A percentile compares a stretch with the other conserved stretches of the same genome.
phyloP scores from a whole-genome alignment of 2,329 filamentous ascomycete species.

The Cladosporium sp. region DNA sequence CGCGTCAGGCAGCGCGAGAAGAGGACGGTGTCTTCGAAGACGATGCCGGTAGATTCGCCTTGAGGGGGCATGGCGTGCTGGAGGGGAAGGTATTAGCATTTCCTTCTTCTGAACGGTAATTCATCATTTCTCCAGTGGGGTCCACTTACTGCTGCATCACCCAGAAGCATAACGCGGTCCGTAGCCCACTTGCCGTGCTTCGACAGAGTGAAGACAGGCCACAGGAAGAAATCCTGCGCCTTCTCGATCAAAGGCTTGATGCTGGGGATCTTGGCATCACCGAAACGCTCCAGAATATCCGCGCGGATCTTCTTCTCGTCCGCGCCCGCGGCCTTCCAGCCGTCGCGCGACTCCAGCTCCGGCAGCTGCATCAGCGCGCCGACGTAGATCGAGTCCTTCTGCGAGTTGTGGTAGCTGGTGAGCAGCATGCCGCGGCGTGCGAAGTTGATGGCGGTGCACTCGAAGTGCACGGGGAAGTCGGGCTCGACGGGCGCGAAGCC shows the following conservation, averaged over 20 bases:
- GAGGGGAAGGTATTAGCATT: neutral
- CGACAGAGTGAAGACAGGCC: constrained; percentile 41
- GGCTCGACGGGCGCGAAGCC: constrained; percentile 37
- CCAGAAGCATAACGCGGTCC: constrained; percentile 39
- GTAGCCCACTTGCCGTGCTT: constrained; percentile 41
- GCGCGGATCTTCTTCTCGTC: constrained; percentile 38
- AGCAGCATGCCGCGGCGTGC: constrained; percentile 40
- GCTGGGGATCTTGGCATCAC: constrained; percentile 34
- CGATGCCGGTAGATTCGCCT: constrained; percentile 46
- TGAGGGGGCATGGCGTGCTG: constrained; percentile 47
- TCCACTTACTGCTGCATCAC: constrained; percentile 37
- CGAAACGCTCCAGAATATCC: constrained; percentile 37
- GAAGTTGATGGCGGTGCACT: constrained; percentile 41
- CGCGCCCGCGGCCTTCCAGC: constrained; percentile 39
- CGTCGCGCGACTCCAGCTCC: constrained; percentile 37
- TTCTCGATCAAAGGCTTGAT: constrained; percentile 36
- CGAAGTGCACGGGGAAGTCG: constrained; percentile 34
- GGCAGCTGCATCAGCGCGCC: constrained; percentile 41
- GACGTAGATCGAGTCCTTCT: constrained; percentile 36
- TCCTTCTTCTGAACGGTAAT: neutral
- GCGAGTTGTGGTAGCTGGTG: constrained; percentile 35
- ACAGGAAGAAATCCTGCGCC: constrained; percentile 39
- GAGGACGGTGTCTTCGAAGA: constrained; percentile 48
- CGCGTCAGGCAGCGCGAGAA: constrained; percentile 39
- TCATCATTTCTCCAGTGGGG: too few relatives aligned